These are phyloP conservation scores for Dioscorea dumetorum DNA, from an alignment of 106 monocot genomes.

Conservation along the genomic window DNA sequence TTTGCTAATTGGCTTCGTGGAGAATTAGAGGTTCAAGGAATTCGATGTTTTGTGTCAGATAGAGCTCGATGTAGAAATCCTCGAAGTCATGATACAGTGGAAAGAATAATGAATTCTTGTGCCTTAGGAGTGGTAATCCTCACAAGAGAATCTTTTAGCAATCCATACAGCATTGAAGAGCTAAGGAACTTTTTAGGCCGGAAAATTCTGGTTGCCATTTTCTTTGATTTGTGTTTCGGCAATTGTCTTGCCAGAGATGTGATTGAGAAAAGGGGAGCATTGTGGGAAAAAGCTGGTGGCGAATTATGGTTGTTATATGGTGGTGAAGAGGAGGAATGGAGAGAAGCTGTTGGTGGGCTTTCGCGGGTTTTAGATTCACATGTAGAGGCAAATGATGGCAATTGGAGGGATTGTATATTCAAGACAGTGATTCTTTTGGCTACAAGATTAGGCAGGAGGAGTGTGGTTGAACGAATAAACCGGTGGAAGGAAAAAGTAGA, in stretches of 20 bases:
- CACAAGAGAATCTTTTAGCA: constrained; percentile 75
- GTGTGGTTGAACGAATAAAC: constrained; percentile 67
- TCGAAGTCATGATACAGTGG: constrained; percentile 36
- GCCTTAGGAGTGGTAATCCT: constrained; percentile 73
- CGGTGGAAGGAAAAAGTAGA: constrained; percentile 69
- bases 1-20: constrained; percentile 91
- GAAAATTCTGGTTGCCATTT: constrained; percentile 70
- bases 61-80: constrained; percentile 54
- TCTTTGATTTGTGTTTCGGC: constrained; percentile 50
- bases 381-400: constrained; percentile 72
- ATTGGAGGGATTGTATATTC: constrained; percentile 82
- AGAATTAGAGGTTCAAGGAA: constrained; percentile 81
- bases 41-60: constrained; percentile 79
- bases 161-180: constrained; percentile 80
- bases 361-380: constrained; percentile 52
- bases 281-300: constrained; percentile 92
- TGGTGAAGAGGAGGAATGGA: constrained; percentile 81
- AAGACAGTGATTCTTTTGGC: constrained; percentile 55
- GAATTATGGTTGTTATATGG: constrained; percentile 81
- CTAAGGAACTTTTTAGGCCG: constrained; percentile 51
- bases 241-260: constrained; percentile 88
- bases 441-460: constrained; percentile 68
- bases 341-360: constrained; percentile 67
- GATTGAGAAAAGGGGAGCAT: constrained; percentile 69
- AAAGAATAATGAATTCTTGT: constrained; percentile 50